Percentiles rank a stretch among this genome's conserved stretches.
phyloP scores from a whole-genome alignment of 73 alveolate species.

The Paramecium primaurelia region DNA sequence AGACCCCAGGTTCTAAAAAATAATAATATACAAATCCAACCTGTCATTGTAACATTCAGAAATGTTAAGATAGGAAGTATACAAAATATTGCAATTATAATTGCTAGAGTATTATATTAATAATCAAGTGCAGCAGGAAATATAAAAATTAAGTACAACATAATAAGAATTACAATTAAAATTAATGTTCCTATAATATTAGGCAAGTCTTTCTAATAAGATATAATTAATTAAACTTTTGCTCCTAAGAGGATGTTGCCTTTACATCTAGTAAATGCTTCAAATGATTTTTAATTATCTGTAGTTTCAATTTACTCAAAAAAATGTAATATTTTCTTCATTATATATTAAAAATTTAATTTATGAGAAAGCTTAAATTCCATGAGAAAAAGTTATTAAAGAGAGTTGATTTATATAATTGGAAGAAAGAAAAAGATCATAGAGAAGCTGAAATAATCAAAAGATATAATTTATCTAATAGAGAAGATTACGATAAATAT shows the following conservation, averaged over 20 bases:
- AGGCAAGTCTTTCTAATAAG: neutral
- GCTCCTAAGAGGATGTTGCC: neutral
- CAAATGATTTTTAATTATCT: neutral
- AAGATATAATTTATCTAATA: constrained; percentile 91
- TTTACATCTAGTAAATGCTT: neutral
- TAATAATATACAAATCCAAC: neutral
- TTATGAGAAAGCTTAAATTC: constrained; percentile 97
- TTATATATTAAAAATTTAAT: neutral
- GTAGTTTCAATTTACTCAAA: neutral
- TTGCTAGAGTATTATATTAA: neutral
- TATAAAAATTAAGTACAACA: neutral
- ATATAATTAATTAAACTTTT: neutral
- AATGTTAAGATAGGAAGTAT: neutral
- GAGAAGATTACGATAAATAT: constrained; percentile 96
- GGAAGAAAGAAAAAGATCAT: constrained; percentile 92
- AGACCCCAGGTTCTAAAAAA: neutral
- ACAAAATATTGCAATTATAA: neutral
- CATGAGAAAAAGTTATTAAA: constrained; percentile 98
- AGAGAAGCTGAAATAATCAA: constrained; percentile 89
- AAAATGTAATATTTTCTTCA: neutral
- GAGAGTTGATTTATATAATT: constrained; percentile 94
- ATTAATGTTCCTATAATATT: neutral
- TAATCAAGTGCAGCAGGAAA: neutral
- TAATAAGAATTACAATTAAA: neutral
- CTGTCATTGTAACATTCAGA: constrained; percentile 43